Evolutionary conservation across 345 rosid genomes (phyloP).

Genomic region (Boechera stricta): DNA sequence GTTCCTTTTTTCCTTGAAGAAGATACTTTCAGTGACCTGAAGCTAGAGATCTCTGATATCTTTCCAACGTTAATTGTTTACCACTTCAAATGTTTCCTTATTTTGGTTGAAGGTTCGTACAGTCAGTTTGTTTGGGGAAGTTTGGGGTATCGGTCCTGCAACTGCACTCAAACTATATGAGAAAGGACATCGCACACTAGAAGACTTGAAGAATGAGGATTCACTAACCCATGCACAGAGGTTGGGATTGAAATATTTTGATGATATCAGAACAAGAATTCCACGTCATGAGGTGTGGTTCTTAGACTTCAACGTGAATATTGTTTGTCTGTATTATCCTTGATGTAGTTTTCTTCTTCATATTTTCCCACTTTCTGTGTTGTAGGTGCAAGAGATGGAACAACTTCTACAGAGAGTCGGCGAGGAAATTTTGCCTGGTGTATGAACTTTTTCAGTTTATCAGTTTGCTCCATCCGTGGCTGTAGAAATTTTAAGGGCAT

Average conservation of each 20-base stretch:
- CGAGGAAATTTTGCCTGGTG: constrained; percentile 80
- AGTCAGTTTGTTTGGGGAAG: constrained; percentile 85
- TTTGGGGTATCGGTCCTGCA: constrained; percentile 98
- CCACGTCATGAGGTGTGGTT: constrained; percentile 80
- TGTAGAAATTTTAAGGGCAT: background rate
- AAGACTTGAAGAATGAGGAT: constrained; percentile 76
- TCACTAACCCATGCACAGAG: constrained; percentile 81
- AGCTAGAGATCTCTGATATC: constrained; percentile 8
- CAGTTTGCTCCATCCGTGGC: background rate
- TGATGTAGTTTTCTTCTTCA: constrained; percentile 9
- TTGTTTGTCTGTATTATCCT: constrained; percentile 15
- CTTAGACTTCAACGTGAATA: constrained; percentile 34
- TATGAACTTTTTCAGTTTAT: constrained; percentile 46
- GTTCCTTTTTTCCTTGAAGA: background rate
- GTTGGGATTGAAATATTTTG: constrained; percentile 89
- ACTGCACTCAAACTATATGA: constrained; percentile 92
- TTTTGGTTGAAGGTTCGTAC: constrained; percentile 66
- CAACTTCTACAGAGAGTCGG: constrained; percentile 71
- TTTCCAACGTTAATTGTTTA: background rate
- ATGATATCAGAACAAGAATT: constrained; percentile 82
- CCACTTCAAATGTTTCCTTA: constrained; percentile 24
- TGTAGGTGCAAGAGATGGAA: constrained; percentile 89
- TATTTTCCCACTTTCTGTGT: constrained; percentile 11
- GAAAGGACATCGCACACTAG: constrained; percentile 81
- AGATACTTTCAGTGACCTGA: constrained; percentile 5